These are phyloP conservation scores for Microascus cirrosus DNA, from an alignment of 2,329 filamentous ascomycete genomes.

Conservation along the genomic window DNA sequence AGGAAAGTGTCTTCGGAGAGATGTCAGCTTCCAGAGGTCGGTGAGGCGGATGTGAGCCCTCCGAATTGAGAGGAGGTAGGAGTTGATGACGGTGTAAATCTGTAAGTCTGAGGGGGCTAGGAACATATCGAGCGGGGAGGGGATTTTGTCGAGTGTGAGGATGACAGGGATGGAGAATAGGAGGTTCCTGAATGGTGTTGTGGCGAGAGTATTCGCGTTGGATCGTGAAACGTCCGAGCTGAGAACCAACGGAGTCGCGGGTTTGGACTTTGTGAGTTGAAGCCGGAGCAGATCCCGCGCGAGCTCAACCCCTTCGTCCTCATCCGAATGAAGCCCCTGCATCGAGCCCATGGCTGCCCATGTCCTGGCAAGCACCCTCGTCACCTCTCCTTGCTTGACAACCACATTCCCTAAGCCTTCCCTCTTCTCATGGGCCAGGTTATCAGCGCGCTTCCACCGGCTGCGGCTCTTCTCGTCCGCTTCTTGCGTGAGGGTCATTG, in stretches of 20 bases:
- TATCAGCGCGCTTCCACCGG: conserved; percentile 56
- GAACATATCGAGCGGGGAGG: conserved; percentile 78
- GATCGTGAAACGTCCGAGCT: conserved; percentile 18
- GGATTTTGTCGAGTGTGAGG: conserved; percentile 59
- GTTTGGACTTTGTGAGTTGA: conserved; percentile 40
- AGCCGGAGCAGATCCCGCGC: conserved; percentile 69
- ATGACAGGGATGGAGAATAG: conserved; percentile 67
- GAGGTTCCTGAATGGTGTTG: conserved; percentile 63
- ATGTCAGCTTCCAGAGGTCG: conserved; percentile 76
- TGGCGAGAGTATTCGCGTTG: conserved; percentile 22
- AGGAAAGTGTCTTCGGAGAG: conserved; percentile 66
- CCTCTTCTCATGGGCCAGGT: conserved; percentile 43
- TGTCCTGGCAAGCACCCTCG: conserved; percentile 62
- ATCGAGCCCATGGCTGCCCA: conserved; percentile 73
- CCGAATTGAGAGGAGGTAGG: conserved; percentile 77
- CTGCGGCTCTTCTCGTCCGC: conserved; percentile 70
- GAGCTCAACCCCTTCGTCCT: conserved; percentile 74
- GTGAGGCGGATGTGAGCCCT: conserved; percentile 77
- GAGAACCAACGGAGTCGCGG: conserved; percentile 23
- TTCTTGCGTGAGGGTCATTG: conserved; percentile 73
- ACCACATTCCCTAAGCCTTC: conserved; percentile 39
- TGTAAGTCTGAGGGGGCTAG: conserved; percentile 65
- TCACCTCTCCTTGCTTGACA: conserved; percentile 80
- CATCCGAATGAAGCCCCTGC: conserved; percentile 57
- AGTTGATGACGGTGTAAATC: conserved; percentile 73